Evolutionary conservation across 2,329 filamentous ascomycete genomes (phyloP), one percentile per base, ranked within the genome.

Genomic region (Penicillium sumatraense): DNA sequence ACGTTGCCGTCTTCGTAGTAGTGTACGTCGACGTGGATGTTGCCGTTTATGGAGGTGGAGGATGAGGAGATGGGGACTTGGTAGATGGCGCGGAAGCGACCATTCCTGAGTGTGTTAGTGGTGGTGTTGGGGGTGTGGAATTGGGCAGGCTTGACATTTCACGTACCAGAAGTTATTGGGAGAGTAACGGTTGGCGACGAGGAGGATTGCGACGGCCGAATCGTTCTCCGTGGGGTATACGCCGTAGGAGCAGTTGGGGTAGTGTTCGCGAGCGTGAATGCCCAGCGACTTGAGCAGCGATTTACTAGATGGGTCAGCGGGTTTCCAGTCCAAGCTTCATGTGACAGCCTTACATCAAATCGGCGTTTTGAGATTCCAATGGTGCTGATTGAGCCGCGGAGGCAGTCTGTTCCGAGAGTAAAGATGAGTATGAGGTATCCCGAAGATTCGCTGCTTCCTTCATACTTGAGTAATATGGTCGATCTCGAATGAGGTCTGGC

Each of bases 1-100:
- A 99, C 95, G 72, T 99, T 99, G 59, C 95, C 95, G 72, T 99
- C 96, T 78, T 99, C 95, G 80, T 99, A 99, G 83, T 99, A 99
- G 81, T 99, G 95, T 49, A 99, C 93, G 66, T 98, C 93, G 51
- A 97, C 90, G 74, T 93, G 91, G 75, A 98, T 87, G 56, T 83
- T 86, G 66, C 95, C 95, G 33, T 87, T 86, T 40, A 98, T 79
- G 45, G 81, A 81, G 61, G 82, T 81, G 21, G 72, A 64, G 5
- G 69, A 64, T 1, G 84, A 84, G n/a, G 86, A 79, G 1, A 92
- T 87, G 59, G 88, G 83, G 75, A 89, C 89, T 67, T 89, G 83
- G 80, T 98, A 98, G 50, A 89, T 83, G 45, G 91, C 93, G 68
- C 95, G 90, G 91, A 95, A 99, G 60, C 95, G 91, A 59, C 95